These are phyloP conservation scores for Ensete ventricosum DNA, from an alignment of 176 grass and related monocot species.

Conservation along the genomic window DNA sequence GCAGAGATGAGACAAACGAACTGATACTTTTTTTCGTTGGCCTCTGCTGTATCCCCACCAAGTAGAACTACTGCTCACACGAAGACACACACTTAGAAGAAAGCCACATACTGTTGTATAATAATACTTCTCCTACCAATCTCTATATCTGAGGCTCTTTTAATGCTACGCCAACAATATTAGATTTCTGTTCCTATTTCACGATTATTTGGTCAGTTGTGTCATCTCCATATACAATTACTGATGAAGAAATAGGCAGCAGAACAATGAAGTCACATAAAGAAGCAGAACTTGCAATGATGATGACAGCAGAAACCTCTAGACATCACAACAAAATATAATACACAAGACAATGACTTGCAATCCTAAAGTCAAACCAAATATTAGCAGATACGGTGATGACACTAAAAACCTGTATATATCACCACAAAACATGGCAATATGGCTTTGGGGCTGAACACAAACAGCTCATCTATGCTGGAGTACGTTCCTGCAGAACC, in stretches of 20 bases:
- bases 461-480: constrained; percentile 60
- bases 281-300: background rate
- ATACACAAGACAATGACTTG: background rate
- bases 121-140: no score
- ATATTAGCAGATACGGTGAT: background rate
- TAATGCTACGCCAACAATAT: no score
- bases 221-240: background rate
- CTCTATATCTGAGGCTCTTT: no score
- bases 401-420: constrained; percentile 39
- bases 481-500: constrained; percentile 29
- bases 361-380: background rate
- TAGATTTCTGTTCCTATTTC: no score
- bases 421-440: constrained; percentile 84
- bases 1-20: no score
- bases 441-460: constrained; percentile 68
- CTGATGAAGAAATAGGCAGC: background rate
- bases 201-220: no score
- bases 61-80: no score
- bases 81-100: no score
- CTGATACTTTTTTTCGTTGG: no score
- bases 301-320: no score
- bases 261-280: background rate
- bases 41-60: no score
- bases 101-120: no score
- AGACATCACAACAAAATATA: background rate